A percentile compares a stretch with the other conserved stretches of the same genome.
These are phyloP conservation scores for Styphnolobium japonicum DNA, from an alignment of 306 rosid species.

Conservation along the genomic window DNA sequence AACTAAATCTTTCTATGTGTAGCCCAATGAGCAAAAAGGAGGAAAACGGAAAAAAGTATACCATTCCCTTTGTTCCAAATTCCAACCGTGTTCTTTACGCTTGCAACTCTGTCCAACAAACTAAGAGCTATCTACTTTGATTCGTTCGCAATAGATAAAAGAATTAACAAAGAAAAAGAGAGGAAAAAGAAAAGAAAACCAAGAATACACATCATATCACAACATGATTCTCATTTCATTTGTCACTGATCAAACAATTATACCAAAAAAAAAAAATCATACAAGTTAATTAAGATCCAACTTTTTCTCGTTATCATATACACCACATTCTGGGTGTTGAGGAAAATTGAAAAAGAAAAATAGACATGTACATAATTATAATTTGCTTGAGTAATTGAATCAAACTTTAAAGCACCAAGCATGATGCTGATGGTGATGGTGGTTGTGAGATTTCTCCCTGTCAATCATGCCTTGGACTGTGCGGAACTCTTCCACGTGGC, in stretches of 20 bases:
- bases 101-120: constrained; percentile 8
- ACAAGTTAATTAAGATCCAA: constrained; percentile 18
- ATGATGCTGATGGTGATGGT: constrained; percentile 44
- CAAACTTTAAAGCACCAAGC: constrained; percentile 76
- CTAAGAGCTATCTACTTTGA: constrained; percentile 25
- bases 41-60: neutral
- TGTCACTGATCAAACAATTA: constrained; percentile 18
- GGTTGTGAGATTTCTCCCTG: constrained; percentile 37
- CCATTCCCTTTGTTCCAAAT: constrained; percentile 33
- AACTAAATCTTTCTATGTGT: neutral
- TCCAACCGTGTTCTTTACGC: constrained; percentile 41
- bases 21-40: neutral
- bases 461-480: constrained; percentile 67
- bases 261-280: neutral
- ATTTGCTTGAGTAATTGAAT: neutral
- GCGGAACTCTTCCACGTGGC: constrained; percentile 77
- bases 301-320: constrained; percentile 21
- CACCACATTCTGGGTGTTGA: constrained; percentile 27
- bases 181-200: neutral
- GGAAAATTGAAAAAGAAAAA: neutral
- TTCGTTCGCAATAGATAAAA: constrained; percentile 11
- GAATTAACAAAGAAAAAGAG: neutral
- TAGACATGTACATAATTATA: neutral
- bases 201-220: neutral
- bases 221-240: constrained; percentile 9